Conservation (phyloP, 78 protist species). For the Cavenderia fasciculata region DNA sequence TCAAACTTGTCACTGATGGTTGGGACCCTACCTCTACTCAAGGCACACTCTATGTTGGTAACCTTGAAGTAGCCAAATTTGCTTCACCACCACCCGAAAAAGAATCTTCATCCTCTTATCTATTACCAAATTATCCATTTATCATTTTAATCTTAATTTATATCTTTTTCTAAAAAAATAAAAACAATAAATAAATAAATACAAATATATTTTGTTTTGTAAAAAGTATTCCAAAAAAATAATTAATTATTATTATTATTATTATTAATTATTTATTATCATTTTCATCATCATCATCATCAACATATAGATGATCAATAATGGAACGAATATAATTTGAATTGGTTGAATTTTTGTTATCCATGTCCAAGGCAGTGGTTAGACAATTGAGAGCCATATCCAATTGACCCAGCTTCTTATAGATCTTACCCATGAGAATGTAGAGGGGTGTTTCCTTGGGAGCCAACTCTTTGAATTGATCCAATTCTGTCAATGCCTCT, state of each 20-base stretch:
- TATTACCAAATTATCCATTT: too few relatives aligned
- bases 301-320: conserved; percentile 46
- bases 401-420: conserved; percentile 48
- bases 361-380: conserved; percentile 67
- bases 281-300: conserved; percentile 48
- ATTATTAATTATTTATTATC: conserved; percentile 20
- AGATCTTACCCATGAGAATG: conserved; percentile 85
- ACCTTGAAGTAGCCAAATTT: neutral
- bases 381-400: conserved; percentile 48
- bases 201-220: too few relatives aligned
- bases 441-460: conserved; percentile 87
- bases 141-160: too few relatives aligned
- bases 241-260: too few relatives aligned
- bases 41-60: conserved; percentile 3
- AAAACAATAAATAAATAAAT: too few relatives aligned
- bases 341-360: conserved; percentile 81
- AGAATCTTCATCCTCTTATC: neutral
- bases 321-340: conserved; percentile 43
- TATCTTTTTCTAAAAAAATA: too few relatives aligned
- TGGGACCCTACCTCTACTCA: neutral
- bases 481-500: conserved; percentile 57
- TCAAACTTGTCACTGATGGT: neutral
- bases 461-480: conserved; percentile 74
- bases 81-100: neutral
- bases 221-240: too few relatives aligned